Percentiles rank a stretch among this genome's conserved stretches.
Conservation (phyloP, 2,329 filamentous ascomycete species). For the Escovopsis sp. region DNA sequence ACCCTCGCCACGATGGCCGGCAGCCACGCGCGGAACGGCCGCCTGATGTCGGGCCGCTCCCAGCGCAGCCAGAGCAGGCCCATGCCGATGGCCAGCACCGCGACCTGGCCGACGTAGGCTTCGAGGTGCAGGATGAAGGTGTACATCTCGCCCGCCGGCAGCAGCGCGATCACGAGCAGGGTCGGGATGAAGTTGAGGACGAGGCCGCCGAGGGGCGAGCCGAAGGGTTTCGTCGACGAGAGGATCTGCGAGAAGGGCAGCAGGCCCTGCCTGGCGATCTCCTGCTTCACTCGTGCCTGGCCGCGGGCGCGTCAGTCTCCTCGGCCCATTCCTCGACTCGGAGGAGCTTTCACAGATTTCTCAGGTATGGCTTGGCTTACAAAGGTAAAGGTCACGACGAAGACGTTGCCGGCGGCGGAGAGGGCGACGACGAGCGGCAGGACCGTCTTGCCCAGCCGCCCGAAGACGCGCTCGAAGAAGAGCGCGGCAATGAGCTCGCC, state of each 20-base stretch:
- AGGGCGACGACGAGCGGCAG: slow-evolving; percentile 51
- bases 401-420: slow-evolving; percentile 56
- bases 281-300: slow-evolving; percentile 56
- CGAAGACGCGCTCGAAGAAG: slow-evolving; percentile 52
- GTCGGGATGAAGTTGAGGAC: slow-evolving; percentile 56
- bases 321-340: background rate
- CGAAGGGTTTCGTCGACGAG: slow-evolving; percentile 51
- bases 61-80: slow-evolving; percentile 48
- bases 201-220: slow-evolving; percentile 51
- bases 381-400: slow-evolving; percentile 55
- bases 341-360: no score
- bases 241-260: slow-evolving; percentile 47
- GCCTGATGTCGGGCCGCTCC: slow-evolving; percentile 41
- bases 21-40: slow-evolving; percentile 53
- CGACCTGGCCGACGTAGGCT: slow-evolving; percentile 50
- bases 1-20: slow-evolving; percentile 43
- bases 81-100: slow-evolving; percentile 39
- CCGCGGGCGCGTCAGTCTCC: background rate
- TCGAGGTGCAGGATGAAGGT: slow-evolving; percentile 61
- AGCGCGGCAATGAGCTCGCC: slow-evolving; percentile 54
- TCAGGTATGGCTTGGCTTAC: slow-evolving; percentile 24
- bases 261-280: slow-evolving; percentile 57
- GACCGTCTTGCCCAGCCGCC: slow-evolving; percentile 40
- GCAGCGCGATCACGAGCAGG: slow-evolving; percentile 48
- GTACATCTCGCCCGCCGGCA: slow-evolving; percentile 51